Base-by-base conservation (phyloP, 768 basidiomycete species). In the Russula virescens region DNA sequence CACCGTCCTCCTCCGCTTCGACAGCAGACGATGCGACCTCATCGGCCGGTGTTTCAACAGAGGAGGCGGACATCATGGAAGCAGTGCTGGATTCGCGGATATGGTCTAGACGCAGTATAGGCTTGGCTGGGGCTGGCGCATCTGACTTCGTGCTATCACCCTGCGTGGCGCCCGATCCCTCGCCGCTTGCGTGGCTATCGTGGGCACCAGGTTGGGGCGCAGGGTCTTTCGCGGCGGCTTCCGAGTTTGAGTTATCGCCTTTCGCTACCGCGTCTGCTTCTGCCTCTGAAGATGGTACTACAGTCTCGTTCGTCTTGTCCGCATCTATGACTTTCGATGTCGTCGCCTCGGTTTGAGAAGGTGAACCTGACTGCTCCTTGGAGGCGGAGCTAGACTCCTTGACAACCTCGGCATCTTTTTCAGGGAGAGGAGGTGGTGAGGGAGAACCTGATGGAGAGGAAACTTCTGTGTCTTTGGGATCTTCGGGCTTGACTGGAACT, bases 1-100 rank as follows among this genome's bases (percentile, higher is more conserved):
- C 53, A n/a, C 2, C 21, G 1, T 60, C 56, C 0, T 64, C 47
- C 0, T 55, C 62, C 34, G 42, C 31, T 1, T 64, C 62, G 14
- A 55, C 11, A 1, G 62, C 51, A 8, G 62, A 60, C 11, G 31
- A 59, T 23, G 18, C 45, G n/a, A 11, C 38, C 1, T 64, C 63
- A 2, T 64, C 63, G 21, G 46, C 58, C 21, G 63, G 58, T 6
- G 63, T 64, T 13, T 19, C 57, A 9, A 26, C 58, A 34, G 40
- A 13, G 6, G 58, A 43, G 3, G 46, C 4, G 21, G 58, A 49
- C 63, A 60, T 64, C 16, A 25, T 28, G 25, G 63, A 60, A 23
- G 58, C 58, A 43, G 52, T 28, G 25, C 63, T 64, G 31, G 11
- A 4, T 13, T 55, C 31, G 26, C 63, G 63, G 35, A 63, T 0